phyloP scores from a whole-genome alignment of 2,329 filamentous ascomycete genomes.

The Alternaria consortialis region DNA sequence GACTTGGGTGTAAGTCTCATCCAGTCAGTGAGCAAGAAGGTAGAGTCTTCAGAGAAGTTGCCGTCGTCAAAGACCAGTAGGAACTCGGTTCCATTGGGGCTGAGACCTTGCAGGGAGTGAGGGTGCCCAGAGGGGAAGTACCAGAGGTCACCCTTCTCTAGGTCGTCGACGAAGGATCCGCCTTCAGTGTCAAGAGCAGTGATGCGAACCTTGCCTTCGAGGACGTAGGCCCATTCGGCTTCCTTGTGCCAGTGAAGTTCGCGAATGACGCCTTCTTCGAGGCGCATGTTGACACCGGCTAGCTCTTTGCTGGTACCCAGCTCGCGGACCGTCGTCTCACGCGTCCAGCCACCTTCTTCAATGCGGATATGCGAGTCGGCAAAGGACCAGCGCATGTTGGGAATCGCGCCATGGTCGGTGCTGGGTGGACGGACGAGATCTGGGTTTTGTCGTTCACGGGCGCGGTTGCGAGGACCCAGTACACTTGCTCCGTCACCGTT shows the following conservation, averaged over 20 bases:
- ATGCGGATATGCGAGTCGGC: constrained; percentile 58
- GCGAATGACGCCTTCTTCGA: constrained; percentile 75
- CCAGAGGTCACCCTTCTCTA: constrained; percentile 80
- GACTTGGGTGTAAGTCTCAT: constrained; percentile 76
- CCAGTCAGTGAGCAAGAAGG: constrained; percentile 78
- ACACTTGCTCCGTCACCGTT: constrained; percentile 70
- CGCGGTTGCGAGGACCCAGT: constrained; percentile 73
- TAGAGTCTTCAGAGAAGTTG: constrained; percentile 70
- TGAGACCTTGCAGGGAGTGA: constrained; percentile 77
- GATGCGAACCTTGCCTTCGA: constrained; percentile 74
- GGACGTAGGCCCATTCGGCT: constrained; percentile 79
- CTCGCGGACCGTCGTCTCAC: constrained; percentile 74
- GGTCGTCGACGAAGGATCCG: constrained; percentile 78
- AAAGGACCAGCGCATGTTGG: constrained; percentile 74
- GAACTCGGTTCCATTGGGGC: constrained; percentile 71
- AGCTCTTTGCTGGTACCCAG: constrained; percentile 73
- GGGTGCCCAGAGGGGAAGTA: constrained; percentile 82
- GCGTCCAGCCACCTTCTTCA: constrained; percentile 79
- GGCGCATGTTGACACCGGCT: constrained; percentile 80
- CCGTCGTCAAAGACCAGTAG: constrained; percentile 70
- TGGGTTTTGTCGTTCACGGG: constrained; percentile 73
- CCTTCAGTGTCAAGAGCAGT: constrained; percentile 79
- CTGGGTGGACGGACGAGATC: constrained; percentile 76
- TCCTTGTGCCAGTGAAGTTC: constrained; percentile 85
- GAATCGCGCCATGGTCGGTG: constrained; percentile 75